Percentiles rank a stretch among this genome's conserved stretches.
Evolutionary conservation across 345 rosid species (phyloP).

Genomic region (Camelina sativa): DNA sequence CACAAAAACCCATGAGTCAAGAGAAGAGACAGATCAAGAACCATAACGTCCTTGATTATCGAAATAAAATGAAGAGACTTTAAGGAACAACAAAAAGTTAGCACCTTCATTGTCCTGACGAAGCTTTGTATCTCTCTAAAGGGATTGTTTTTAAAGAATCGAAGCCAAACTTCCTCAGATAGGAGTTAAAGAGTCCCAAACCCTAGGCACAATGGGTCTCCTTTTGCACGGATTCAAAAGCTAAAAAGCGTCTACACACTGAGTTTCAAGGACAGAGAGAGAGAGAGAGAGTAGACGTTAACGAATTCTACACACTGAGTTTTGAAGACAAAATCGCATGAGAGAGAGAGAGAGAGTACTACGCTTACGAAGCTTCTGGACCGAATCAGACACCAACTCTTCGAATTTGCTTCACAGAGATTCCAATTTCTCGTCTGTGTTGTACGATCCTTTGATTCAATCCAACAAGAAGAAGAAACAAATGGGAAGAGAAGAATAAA

Average conservation of each 20-base stretch:
- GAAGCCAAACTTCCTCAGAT: conserved; percentile 6
- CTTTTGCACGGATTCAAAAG: conserved; percentile 14
- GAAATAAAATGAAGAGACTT: conserved; percentile 3
- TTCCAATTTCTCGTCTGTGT: conserved; percentile 1
- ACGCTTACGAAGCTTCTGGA: conserved; percentile 8
- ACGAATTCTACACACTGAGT: no score
- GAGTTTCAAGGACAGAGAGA: not conserved
- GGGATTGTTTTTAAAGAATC: not conserved
- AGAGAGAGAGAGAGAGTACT: not conserved
- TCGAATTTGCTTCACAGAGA: conserved; percentile 14
- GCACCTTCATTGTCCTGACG: conserved; percentile 35
- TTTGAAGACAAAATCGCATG: not conserved
- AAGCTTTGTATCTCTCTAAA: conserved; percentile 1
- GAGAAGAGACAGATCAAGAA: conserved; percentile 8
- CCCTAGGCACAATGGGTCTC: not conserved
- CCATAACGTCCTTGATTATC: not conserved
- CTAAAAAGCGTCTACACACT: conserved; percentile 18
- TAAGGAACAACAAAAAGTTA: not conserved
- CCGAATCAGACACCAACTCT: conserved; percentile 14
- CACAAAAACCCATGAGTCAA: conserved; percentile 5
- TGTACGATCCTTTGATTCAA: not conserved
- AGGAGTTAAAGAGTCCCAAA: conserved; percentile 3
- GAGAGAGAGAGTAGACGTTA: no score
- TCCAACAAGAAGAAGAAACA: not conserved
- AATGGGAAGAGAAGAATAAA: not conserved